Percentiles rank a stretch among this genome's conserved stretches.
Evolutionary conservation across 2,329 filamentous ascomycete genomes (phyloP).

Genomic region (Ceratocystis colombiana): DNA sequence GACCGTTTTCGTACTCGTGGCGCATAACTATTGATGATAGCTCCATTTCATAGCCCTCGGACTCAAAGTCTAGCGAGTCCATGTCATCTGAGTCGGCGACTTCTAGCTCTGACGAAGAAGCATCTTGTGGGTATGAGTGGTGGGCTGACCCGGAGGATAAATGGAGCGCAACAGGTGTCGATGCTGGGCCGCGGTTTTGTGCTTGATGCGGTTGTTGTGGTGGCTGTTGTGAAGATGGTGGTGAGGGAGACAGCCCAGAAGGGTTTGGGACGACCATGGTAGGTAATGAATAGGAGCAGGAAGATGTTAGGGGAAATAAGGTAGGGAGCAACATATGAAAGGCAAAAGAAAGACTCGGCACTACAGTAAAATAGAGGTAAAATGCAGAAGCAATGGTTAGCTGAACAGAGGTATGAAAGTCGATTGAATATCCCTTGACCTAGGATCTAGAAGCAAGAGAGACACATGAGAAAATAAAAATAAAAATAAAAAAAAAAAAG

Average conservation of each 20-base stretch:
- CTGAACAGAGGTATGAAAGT: neutral
- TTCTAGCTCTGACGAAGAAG: constrained; percentile 16
- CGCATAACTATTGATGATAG: constrained; percentile 24
- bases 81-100: constrained; percentile 23
- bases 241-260: neutral
- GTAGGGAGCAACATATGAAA: neutral
- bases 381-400: neutral
- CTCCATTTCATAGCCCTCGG: constrained; percentile 31
- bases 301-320: neutral
- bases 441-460: constrained; percentile 4
- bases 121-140: constrained; percentile 14
- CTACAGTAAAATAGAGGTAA: neutral
- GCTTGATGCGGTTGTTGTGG: neutral
- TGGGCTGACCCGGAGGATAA: neutral
- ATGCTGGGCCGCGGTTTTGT: neutral
- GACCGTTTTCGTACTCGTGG: constrained; percentile 25
- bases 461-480: neutral
- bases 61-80: constrained; percentile 27
- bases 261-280: neutral
- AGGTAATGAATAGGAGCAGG: neutral
- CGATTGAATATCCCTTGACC: neutral
- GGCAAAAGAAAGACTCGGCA: neutral
- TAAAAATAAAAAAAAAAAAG: neutral
- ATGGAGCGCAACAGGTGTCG: constrained; percentile 17
- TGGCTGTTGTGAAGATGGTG: neutral